Evolutionary conservation across 148 eudicot species (phyloP), one percentile per base, ranked within the genome.

Genomic region (Rhododendron kiyosumense): DNA sequence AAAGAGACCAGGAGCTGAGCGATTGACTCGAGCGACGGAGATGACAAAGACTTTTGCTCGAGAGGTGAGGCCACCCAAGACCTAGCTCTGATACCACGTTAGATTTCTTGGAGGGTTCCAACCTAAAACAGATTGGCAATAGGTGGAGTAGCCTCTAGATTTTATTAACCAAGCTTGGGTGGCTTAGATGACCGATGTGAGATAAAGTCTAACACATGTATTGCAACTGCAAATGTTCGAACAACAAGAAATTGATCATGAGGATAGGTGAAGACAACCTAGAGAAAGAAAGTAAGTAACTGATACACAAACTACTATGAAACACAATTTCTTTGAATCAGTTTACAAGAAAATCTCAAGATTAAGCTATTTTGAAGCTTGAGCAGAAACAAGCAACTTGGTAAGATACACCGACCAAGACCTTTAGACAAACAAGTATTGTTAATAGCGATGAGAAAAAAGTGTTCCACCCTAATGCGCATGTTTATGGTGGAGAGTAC

Each of bases 371-470:
- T 45, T 20, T 84, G 77, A 69, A 83, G 46, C 32, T 32, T 84
- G 13, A 10, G 79, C 59, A 52, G 26, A 51, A 73, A 51, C 45
- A 14, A 75, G 49, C 12, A 84, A 51, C 45, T 22, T 26, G 28
- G 20, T 63, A 74, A 73, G 45, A 73, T 49, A 73, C 15, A 77
- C 38, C 78, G 71, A 84, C 79, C 32, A 84, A 57, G 73, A 82
- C 34, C 38, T 30, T 38, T 77, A 46, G 57, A 30, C 28, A 45
- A 54, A 78, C 63, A 83, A 74, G 77, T 87, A n/a, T 67, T 26
- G 15, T n/a, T 67, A 26, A n/a, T 10, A 10, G 32, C 0, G 15
- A 26, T 11, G 4, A 26, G 32, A 26, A 67, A 67, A 65, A 67
- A 11, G 13, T 26, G 4, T 10, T 63, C 34, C 26, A 59, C 65